A percentile compares a stretch with the other conserved stretches of the same genome.
phyloP scores from a whole-genome alignment of 2,329 filamentous ascomycete species.

The Golovinomyces cichoracearum region DNA sequence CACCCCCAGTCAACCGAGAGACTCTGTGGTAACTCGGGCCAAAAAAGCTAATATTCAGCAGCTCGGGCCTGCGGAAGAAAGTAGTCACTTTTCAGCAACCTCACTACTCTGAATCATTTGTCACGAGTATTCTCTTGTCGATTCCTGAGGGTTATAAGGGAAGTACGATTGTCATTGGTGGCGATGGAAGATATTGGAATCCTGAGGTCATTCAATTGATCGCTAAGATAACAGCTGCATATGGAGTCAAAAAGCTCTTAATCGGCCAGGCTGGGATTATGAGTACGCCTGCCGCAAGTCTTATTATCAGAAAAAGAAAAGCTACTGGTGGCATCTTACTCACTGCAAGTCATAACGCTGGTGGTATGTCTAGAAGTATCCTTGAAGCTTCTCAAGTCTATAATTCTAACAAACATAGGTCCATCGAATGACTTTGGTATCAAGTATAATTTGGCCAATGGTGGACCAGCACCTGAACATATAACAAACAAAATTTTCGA shows the following conservation, averaged over 20 bases:
- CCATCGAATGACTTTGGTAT: conserved; percentile 93
- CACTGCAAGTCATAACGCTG: conserved; percentile 94
- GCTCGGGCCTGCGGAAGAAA: conserved; percentile 95
- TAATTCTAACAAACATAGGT: conserved; percentile 24
- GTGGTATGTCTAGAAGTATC: conserved; percentile 29
- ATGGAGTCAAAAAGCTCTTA: conserved; percentile 95
- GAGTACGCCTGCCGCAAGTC: conserved; percentile 84
- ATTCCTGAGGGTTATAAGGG: conserved; percentile 83
- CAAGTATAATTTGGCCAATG: conserved; percentile 97
- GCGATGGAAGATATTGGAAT: conserved; percentile 93
- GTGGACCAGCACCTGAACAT: conserved; percentile 79
- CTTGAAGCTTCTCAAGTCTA: background rate
- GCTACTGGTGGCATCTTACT: conserved; percentile 90
- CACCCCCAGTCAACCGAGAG: conserved; percentile 9
- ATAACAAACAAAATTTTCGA: conserved; percentile 98
- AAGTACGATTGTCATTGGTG: conserved; percentile 72
- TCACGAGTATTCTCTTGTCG: conserved; percentile 78
- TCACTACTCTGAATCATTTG: conserved; percentile 89
- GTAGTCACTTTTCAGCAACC: conserved; percentile 90
- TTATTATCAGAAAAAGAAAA: conserved; percentile 81
- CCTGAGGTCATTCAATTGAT: conserved; percentile 90
- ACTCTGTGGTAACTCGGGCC: conserved; percentile 7
- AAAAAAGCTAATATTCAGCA: conserved; percentile 16
- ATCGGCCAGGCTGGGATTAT: conserved; percentile 92
- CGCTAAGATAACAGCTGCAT: conserved; percentile 86